phyloP scores from a whole-genome alignment of 257 asterid species.

The Ligustrum vulgare region DNA sequence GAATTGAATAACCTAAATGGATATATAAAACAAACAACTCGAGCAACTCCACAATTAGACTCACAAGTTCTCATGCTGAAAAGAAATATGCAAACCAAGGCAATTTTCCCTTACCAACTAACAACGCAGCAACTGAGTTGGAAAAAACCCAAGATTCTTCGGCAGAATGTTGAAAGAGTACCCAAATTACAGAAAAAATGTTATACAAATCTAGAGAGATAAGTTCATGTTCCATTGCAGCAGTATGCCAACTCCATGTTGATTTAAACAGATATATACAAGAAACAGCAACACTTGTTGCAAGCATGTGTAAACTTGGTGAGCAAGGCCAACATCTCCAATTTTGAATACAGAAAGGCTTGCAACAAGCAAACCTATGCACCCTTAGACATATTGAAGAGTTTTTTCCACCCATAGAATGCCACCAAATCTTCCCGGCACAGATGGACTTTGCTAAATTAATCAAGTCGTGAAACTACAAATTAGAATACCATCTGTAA shows the following conservation, averaged over 20 bases:
- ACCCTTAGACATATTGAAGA: conserved; percentile 16
- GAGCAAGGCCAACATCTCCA: conserved; percentile 35
- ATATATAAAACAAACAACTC: conserved; percentile 40
- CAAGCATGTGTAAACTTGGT: conserved; percentile 31
- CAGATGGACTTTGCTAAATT: conserved; percentile 11
- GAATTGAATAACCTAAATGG: conserved; percentile 3
- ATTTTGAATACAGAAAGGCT: conserved; percentile 19
- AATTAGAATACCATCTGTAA: background rate
- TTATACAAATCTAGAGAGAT: conserved; percentile 50
- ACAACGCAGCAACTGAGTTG: conserved; percentile 77
- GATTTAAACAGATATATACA: conserved; percentile 37
- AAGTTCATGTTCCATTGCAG: conserved; percentile 55
- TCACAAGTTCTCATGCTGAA: conserved; percentile 32
- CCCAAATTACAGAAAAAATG: conserved; percentile 54
- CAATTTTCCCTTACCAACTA: conserved; percentile 85
- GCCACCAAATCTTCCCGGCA: conserved; percentile 23
- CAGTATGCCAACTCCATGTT: conserved; percentile 42
- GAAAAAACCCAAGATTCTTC: conserved; percentile 78
- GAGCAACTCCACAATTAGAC: conserved; percentile 32
- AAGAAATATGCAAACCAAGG: conserved; percentile 49
- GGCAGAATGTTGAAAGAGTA: conserved; percentile 68
- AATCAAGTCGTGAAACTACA: background rate
- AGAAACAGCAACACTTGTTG: conserved; percentile 31
- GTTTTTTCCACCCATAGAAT: conserved; percentile 14
- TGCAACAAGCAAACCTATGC: conserved; percentile 30